Evolutionary conservation across 192 early-diverging fungal species (phyloP).

Genomic region (Mortierella alpina): DNA sequence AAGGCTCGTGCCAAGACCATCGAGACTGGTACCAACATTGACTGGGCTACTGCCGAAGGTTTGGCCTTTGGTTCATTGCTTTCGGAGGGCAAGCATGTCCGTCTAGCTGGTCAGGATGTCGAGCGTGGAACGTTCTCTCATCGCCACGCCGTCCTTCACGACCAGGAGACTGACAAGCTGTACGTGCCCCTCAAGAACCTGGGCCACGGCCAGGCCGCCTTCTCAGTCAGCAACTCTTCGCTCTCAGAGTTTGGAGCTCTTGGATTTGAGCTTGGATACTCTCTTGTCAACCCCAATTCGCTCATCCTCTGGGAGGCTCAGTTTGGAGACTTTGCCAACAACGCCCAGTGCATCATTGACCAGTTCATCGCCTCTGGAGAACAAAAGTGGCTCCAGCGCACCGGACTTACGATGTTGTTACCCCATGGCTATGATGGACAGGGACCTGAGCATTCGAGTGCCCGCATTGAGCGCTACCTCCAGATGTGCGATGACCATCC

Average conservation of each 20-base stretch:
- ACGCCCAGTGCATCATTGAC: slow-evolving; percentile 97
- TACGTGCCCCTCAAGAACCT: slow-evolving; percentile 91
- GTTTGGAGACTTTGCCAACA: slow-evolving; percentile 99
- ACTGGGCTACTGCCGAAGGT: slow-evolving; percentile 96
- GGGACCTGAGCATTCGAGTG: slow-evolving; percentile 97
- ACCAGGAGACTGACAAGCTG: slow-evolving; percentile 88
- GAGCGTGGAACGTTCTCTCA: slow-evolving; percentile 99
- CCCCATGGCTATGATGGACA: slow-evolving; percentile 99
- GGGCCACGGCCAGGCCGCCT: slow-evolving; percentile 84
- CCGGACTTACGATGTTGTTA: slow-evolving; percentile 91
- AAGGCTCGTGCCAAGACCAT: slow-evolving; percentile 86
- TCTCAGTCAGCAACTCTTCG: slow-evolving; percentile 95
- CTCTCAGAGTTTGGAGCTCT: slow-evolving; percentile 95
- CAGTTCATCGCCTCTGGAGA: slow-evolving; percentile 97
- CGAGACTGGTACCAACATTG: slow-evolving; percentile 82
- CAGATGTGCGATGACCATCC: slow-evolving; percentile 97
- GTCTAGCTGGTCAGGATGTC: slow-evolving; percentile 96
- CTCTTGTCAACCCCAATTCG: slow-evolving; percentile 92
- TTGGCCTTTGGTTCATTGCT: slow-evolving; percentile 94
- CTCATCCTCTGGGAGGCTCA: slow-evolving; percentile 98
- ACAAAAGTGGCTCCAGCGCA: slow-evolving; percentile 98
- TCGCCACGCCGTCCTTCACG: slow-evolving; percentile 96
- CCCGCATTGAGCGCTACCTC: slow-evolving; percentile 95
- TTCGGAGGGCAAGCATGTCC: slow-evolving; percentile 91
- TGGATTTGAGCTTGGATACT: slow-evolving; percentile 98